Evolutionary conservation across 2,329 filamentous ascomycete species (phyloP), one percentile per base, ranked within the genome.

Genomic region (Aspergillus novoparasiticus): DNA sequence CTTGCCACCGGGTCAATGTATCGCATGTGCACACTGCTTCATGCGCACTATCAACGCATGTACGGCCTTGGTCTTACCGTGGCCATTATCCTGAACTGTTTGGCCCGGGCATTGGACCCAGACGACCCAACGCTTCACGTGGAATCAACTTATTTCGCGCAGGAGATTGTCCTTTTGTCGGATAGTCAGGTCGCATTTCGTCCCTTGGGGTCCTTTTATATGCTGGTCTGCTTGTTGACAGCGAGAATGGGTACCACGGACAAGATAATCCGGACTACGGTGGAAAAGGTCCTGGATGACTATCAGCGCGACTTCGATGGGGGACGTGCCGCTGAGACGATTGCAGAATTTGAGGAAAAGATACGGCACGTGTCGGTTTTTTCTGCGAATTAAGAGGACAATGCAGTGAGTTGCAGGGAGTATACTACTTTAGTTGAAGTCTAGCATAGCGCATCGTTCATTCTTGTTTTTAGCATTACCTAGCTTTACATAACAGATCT

Each of bases 31-130:
- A 34, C 57, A 14, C 61, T 68, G n/a, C 36, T 75, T 11, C 69
- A 72, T 56, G 72, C 74, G 4, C 72, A 77, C 59, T 71, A 71
- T 58, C 70, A 76, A 26, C 75, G 78, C 23, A 69, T 70, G 16
- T 76, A 79, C 62, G 72, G 69, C 2, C 61, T 79, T 9, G 74
- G 66, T 1, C 62, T 80, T 2, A 66, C 70, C 8, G 69, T 78
- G 16, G 69, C 68, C 1, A 66, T 75, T 0, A 67, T 76, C 32
- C 71, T 79, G 60, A 75, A 77, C 64, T 74, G 74, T 62, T 61
- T 79, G 48, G 64, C 77, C 26, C 56, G 69, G 59, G 68, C 73
- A 45, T 23, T 80, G 56, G 66, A 70, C n/a, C 45, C 70, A 32
- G 57, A 70, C 28, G 71, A 71, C 21, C 58, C 34, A 1, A 36